Base-by-base conservation (phyloP, 768 basidiomycete genomes). In the Mrakia gelida region DNA sequence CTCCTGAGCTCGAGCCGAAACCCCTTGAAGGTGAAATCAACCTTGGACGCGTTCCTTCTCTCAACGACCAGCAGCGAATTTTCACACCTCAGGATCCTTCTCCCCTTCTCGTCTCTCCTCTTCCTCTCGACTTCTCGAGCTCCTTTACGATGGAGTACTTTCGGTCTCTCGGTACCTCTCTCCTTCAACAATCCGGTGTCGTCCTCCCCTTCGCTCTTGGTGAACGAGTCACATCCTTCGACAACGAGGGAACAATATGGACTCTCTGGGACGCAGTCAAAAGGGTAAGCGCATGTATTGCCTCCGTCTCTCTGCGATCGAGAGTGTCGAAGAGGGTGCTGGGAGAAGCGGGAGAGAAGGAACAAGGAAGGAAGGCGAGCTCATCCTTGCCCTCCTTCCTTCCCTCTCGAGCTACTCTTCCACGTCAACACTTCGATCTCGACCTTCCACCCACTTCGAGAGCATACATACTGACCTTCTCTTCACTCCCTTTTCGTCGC, bases 151-250 rank as follows among this genome's bases (percentile, higher is more conserved):
- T 79, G 78, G 78, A 79, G 49, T 79, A 79, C 61, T 79, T 79
- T 59, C 78, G 78, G 1, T 79, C 78, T 54, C 70, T 79, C 13
- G 78, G 78, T 43, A 84, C 84, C 23, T 81, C 91, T 11, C 88
- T 97, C n/a, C 92, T 98, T 2, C 92, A 93, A 81, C 96, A 95
- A 82, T 95, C 95, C 11, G 95, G 95, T 34, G 88, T 98, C 21
- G 92, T 91, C 80, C 87, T 95, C 32, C 95, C 95, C 0, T 98
- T 96, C 82, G 88, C 90, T 5, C 88, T 97, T 7, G 95, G 94
- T 52, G 82, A 87, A 41, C 92, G 92, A 80, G 88, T 93, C 68
- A 83, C 87, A 7, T 88, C 89, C 30, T 87, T 89, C 76, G 92
- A 89, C n/a, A 85, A 84, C n/a, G 77, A 78, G 30, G 84, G 89